phyloP scores from a whole-genome alignment of 2,329 filamentous ascomycete genomes.

The Ceratocystiopsis brevicomis region DNA sequence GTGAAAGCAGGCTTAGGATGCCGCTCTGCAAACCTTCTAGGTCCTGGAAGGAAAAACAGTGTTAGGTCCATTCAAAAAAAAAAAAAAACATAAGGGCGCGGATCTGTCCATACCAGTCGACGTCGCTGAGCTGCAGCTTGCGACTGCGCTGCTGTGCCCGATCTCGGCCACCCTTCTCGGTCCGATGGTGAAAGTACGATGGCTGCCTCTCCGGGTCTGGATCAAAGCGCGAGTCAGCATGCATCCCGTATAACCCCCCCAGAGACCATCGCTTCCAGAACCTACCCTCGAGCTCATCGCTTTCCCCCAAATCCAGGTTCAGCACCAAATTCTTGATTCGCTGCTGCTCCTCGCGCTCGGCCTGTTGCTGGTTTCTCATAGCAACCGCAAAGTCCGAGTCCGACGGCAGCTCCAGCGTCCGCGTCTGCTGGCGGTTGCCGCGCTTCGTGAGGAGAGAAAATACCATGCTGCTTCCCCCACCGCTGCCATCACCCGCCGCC shows the following conservation, averaged over 20 bases:
- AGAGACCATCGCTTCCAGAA: slow-evolving; percentile 7
- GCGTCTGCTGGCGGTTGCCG: slow-evolving; percentile 91
- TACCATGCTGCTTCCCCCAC: slow-evolving; percentile 44
- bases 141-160: slow-evolving; percentile 67
- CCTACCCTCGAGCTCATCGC: slow-evolving; percentile 63
- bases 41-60: not conserved
- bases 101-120: slow-evolving; percentile 61
- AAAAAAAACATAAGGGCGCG: no score
- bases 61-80: no score
- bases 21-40: not conserved
- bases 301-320: slow-evolving; percentile 84
- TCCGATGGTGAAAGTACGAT: slow-evolving; percentile 32
- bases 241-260: no score
- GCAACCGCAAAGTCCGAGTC: slow-evolving; percentile 91
- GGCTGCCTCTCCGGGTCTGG: slow-evolving; percentile 30
- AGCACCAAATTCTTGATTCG: slow-evolving; percentile 95
- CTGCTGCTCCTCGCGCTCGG: slow-evolving; percentile 88
- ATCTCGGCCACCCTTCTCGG: slow-evolving; percentile 38
- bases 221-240: no score
- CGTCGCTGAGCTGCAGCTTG: slow-evolving; percentile 86
- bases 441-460: slow-evolving; percentile 92
- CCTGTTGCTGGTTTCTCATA: slow-evolving; percentile 89
- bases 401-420: slow-evolving; percentile 72
- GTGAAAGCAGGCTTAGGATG: not conserved
- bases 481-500: not conserved